Base-by-base conservation (phyloP, 768 basidiomycete genomes). In the Xanthoconium purpureum region DNA sequence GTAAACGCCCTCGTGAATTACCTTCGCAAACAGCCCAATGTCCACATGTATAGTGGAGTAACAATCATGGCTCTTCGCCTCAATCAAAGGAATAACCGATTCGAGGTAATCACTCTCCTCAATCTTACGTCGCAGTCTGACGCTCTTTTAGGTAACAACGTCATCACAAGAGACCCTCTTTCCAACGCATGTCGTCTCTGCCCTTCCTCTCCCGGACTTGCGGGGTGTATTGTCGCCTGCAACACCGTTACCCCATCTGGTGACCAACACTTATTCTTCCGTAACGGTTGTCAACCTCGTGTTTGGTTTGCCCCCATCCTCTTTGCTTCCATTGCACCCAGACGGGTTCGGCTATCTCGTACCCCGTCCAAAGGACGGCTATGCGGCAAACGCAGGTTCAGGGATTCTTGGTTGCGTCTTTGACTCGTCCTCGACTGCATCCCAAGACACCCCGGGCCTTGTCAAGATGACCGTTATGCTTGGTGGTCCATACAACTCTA, bases 341-440 rank as follows among this genome's bases (percentile, higher is more conserved):
- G 78, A 79, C 3, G 96, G 96, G 5, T 99, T 98, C 68, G 96
- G 96, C 10, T 98, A 94, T 75, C 87, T 99, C 66, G 80, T 97
- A 50, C 94, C 95, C 0, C 89, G 94, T 15, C 84, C 89, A 0
- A 73, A 72, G 33, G 70, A 70, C 6, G 86, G 78, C 20, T 88
- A 90, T 60, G 64, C 71, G n/a, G 50, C 56, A 24, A 50, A 63
- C 6, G 63, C 69, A 35, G 61, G 70, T 47, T 70, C 78, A 12
- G 82, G 83, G 5, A 80, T 90, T 18, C 79, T 98, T 0, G 96
- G 96, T 13, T 85, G 87, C 32, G 86, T 98, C 12, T 98, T 98
- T 73, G 96, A 98, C 70, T 91, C 90, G 0, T 87, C 84, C 50
- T 80, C 89, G 9, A 77, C 94, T 39, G 75, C 82, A 1, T 78